Conservation (phyloP, 2,329 filamentous ascomycete genomes). For the Fusarium guadeloupense region DNA sequence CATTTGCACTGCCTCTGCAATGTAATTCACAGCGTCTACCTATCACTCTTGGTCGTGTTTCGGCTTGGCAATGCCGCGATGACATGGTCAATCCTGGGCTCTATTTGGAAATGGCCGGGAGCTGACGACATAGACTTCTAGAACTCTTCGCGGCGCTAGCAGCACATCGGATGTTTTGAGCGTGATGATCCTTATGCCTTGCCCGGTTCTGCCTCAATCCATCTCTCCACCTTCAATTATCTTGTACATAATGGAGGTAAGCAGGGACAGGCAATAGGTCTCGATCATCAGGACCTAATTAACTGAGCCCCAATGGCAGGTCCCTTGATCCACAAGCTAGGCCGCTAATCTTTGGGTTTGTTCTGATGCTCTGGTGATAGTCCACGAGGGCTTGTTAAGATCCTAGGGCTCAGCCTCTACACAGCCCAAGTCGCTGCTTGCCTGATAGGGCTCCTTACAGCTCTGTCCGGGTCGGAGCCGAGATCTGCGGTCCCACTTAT, state of each 20-base stretch:
- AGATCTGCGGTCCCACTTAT: conserved; percentile 20
- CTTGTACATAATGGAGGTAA: neutral
- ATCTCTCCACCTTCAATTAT: conserved; percentile 12
- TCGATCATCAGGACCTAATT: neutral
- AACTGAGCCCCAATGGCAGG: conserved; percentile 8
- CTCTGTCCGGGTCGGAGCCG: conserved; percentile 10
- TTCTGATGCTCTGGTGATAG: neutral
- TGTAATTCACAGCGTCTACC: neutral
- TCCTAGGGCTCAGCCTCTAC: conserved; percentile 13
- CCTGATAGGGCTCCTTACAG: neutral
- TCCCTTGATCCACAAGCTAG: conserved; percentile 18
- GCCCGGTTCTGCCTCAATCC: conserved; percentile 12
- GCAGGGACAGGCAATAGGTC: neutral
- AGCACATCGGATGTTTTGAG: neutral
- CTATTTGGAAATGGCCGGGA: conserved; percentile 28
- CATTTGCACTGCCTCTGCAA: conserved; percentile 32
- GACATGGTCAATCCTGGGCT: conserved; percentile 9
- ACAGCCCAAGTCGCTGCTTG: conserved; percentile 13
- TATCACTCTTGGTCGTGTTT: conserved; percentile 25
- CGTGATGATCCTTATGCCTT: neutral
- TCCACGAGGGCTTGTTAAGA: neutral
- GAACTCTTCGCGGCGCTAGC: conserved; percentile 22
- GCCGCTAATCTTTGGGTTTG: conserved; percentile 2
- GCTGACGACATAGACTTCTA: conserved; percentile 17
- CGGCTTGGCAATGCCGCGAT: conserved; percentile 24